These are phyloP conservation scores for Entomortierella lignicola DNA, from an alignment of 192 early-diverging fungal species.

Conservation along the genomic window DNA sequence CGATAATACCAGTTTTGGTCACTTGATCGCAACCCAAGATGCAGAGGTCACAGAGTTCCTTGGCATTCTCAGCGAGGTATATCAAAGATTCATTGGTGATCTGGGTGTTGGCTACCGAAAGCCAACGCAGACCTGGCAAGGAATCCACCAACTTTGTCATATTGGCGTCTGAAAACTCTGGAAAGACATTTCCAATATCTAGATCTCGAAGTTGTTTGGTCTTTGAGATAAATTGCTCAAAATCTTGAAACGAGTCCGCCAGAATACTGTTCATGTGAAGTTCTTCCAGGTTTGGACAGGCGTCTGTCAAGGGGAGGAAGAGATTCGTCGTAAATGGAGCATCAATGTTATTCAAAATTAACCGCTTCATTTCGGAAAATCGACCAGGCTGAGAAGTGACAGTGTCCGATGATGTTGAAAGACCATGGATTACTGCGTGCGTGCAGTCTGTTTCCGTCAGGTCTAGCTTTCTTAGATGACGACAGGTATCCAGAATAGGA, in stretches of 20 bases:
- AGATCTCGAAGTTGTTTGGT: constrained; percentile 20
- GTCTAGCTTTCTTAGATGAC: constrained; percentile 25
- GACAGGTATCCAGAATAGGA: constrained; percentile 34
- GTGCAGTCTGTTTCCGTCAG: constrained; percentile 49
- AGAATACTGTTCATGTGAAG: constrained; percentile 52
- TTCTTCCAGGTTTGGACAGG: constrained; percentile 33
- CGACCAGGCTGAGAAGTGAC: constrained; percentile 3
- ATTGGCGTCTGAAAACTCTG: constrained; percentile 33
- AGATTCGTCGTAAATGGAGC: constrained; percentile 29
- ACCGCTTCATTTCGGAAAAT: constrained; percentile 17
- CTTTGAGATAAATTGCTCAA: constrained; percentile 22
- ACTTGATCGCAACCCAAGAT: constrained; percentile 52
- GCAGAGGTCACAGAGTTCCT: constrained; percentile 31
- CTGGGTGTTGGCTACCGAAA: constrained; percentile 47
- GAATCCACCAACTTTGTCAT: constrained; percentile 36
- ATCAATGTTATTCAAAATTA: constrained; percentile 50
- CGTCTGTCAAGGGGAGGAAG: constrained; percentile 31
- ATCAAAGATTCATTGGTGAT: constrained; percentile 36
- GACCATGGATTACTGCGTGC: constrained; percentile 21
- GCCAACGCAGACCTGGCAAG: constrained; percentile 29
- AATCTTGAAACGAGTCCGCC: constrained; percentile 48
- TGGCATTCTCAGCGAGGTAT: constrained; percentile 27
- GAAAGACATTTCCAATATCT: constrained; percentile 49
- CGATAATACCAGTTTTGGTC: constrained; percentile 32
- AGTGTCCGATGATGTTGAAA: constrained; percentile 29